Evolutionary conservation across 257 asterid species (phyloP), one percentile per base, ranked within the genome.

Genomic region (Anisodus tanguticus): DNA sequence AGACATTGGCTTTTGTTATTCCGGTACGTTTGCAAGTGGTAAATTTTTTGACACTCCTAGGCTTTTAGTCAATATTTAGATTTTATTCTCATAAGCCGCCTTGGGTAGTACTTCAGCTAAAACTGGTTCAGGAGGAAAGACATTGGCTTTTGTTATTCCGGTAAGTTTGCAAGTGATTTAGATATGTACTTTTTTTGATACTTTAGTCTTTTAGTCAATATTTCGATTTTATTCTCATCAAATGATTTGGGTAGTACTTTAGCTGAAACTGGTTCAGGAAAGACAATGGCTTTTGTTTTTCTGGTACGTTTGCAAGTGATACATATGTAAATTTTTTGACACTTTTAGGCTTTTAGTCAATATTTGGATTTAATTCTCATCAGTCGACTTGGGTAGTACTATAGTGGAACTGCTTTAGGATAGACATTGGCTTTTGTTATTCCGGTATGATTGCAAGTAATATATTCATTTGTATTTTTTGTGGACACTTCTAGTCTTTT

Each of bases 101-200:
- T 41, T 41, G 45, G 45, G 45, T 41, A 4, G 45, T 41, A 41
- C 5, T 3, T 41, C 2, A 41, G 98, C 99, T 1, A 95, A 97
- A 89, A 97, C 97, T 43, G 99, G 98, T 41, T 97, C 99, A 2
- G 98, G 99, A 2, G 98, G 99, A 0, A 97, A 97, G 90, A 95
- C 98, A 0, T 79, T 97, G 71, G 99, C 99, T 71, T 95, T 97
- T 78, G 82, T 95, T 82, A 88, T 97, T 68, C 98, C 98, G 88
- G 99, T 97, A 62, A 9, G 64, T 41, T 41, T 41, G 3, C 45
- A 3, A 41, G 45, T 41, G 45, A 41, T 41, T 1, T 41, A 41
- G 5, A 41, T 41, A 41, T 41, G 45, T 41, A 41, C 26, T 41
- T 3, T 41, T 41, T 41, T 41, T 41, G 45, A 41, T 5, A 41